Base-by-base conservation (phyloP, 495 filamentous ascomycete species). In the Pseudevernia furfuracea region DNA sequence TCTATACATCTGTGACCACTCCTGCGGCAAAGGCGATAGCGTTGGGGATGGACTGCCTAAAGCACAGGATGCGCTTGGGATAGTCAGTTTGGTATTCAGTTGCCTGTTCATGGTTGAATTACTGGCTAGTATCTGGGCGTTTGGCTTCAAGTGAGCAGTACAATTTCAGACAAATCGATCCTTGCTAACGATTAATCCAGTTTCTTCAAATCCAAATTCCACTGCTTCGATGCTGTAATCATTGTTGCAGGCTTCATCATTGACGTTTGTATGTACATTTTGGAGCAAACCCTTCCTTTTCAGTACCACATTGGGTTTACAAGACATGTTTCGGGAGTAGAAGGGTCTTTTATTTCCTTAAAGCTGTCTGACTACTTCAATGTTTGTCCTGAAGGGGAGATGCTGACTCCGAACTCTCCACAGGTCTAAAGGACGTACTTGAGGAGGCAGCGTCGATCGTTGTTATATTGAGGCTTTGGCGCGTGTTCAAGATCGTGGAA, bases 401-500 rank as follows among this genome's bases (percentile, higher is more conserved):
- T 11, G 52, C 30, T 55, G 52, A 55, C 28, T 21, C 15, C 30
- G 17, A 55, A 55, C 9, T 17, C 49, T 55, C 8, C 19, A 12
- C 12, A 55, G 52, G 81, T 0, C 75, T 84, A 49, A 80, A 79
- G 59, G 85, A 85, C 57, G 71, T 83, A 5, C 72, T 80, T 7
- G 82, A 85, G 71, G 82, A 88, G 71, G 78, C 87, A 9, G 85
- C 80, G 7, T 85, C 82, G 5, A 74, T 89, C 3, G 78, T 89
- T 38, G 78, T 89, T 55, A 74, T 86, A 4, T 71, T 89, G 59
- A 80, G 87, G 60, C 75, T 90, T 1, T 87, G 86, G 84, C 80
- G 87, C 34, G 79, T 90, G 41, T 82, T 88, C 68, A 85, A 88
- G 75, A 86, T 88, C 59, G 77, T 85, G 21, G 84, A 88, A 60